Evolutionary conservation across 2,329 filamentous ascomycete genomes (phyloP), one percentile per base, ranked within the genome.

Genomic region (Blumeria hordei): DNA sequence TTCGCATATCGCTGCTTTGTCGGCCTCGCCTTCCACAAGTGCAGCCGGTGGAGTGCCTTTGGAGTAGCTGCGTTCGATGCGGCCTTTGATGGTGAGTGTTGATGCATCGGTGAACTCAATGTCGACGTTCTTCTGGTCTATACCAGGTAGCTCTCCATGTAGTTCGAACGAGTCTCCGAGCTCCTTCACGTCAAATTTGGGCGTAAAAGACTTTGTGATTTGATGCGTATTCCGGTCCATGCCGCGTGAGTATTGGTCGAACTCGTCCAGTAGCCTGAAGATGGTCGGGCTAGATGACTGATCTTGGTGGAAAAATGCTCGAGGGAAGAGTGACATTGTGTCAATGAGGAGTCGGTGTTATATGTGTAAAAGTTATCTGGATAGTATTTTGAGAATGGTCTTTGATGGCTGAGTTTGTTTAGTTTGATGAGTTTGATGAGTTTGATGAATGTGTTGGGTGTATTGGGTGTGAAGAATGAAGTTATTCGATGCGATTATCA

Each of bases 81-180:
- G 78, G 64, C 85, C 85, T 56, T 76, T 77, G 65, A 90, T 72
- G 59, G 78, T 74, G 47, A 90, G 70, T 14, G 83, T 88, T 69
- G 85, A 80, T 43, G 75, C 72, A 65, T 88, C 84, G 57, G 78
- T 80, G 72, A 88, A 90, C 64, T 90, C 84, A 65, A 90, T 83
- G 65, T 75, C 71, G 64, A 90, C 71, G 63, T 88, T 72, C 62
- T 85, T 78, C 69, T 85, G 83, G 59, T 76, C 75, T 61, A 88
- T 72, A 55, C 85, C 85, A 0, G 85, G 81, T 6, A 90, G 77
- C 68, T 90, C 85, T 62, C 85, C 85, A 62, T 88, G 78, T 18
- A 90, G 80, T 68, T 90, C 81, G 65, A 87, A 90, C 59, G 71
- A 66, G 6, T 77, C 69, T 58, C 75, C 74, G 11, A 75, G 76